These are phyloP conservation scores for Ogataea paradorogensis DNA, from an alignment of 805 yeast species.

Conservation along the genomic window DNA sequence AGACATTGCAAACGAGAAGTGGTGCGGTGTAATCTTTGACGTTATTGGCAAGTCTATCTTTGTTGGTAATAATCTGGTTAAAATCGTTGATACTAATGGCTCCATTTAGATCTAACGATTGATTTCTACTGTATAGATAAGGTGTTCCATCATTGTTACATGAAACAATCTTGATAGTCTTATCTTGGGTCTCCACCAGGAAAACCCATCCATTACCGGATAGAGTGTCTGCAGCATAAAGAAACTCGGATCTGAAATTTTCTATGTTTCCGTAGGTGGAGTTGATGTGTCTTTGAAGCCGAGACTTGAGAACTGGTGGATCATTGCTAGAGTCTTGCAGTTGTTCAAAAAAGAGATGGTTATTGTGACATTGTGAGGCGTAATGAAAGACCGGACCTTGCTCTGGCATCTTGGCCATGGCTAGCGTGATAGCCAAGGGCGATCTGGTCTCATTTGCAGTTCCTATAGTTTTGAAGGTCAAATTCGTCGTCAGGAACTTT, in stretches of 20 bases:
- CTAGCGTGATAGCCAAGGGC: constrained; percentile 67
- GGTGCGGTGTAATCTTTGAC: constrained; percentile 67
- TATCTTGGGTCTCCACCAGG: constrained; percentile 62
- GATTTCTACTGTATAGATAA: constrained; percentile 64
- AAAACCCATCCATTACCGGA: constrained; percentile 77
- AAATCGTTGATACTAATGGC: constrained; percentile 58
- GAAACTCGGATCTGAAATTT: constrained; percentile 47
- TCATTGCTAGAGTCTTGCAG: constrained; percentile 30
- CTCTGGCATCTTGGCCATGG: constrained; percentile 64
- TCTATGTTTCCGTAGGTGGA: constrained; percentile 44
- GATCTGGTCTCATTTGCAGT: constrained; percentile 73
- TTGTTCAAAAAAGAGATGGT: constrained; percentile 82
- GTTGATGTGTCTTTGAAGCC: constrained; percentile 33
- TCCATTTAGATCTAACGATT: constrained; percentile 72
- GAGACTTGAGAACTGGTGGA: constrained; percentile 25
- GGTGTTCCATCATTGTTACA: constrained; percentile 79
- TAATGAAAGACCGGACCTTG: constrained; percentile 73
- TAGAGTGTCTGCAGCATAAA: constrained; percentile 48
- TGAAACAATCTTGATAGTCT: constrained; percentile 50
- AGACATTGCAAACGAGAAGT: constrained; percentile 71
- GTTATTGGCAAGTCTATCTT: constrained; percentile 24
- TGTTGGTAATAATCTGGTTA: constrained; percentile 41
- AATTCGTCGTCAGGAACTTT: constrained; percentile 53
- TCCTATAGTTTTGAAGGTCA: constrained; percentile 67
- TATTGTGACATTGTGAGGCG: constrained; percentile 90